Evolutionary conservation across 306 rosid species (phyloP).

Genomic region (Datisca glomerata): DNA sequence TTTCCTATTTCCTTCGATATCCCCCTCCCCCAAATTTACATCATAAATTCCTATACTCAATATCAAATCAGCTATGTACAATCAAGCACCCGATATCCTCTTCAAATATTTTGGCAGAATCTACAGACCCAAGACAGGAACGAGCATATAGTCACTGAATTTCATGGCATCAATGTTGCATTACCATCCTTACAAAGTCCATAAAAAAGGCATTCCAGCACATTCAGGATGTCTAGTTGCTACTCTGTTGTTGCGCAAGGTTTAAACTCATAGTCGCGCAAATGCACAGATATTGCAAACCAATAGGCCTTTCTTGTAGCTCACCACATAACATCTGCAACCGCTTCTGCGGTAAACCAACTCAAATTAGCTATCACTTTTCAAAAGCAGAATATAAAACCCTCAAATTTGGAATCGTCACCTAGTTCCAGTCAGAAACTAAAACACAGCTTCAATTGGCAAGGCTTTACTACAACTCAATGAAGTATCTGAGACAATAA

Average conservation of each 20-base stretch:
- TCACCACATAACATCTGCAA: background rate
- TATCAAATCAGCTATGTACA: slow-evolving; percentile 9
- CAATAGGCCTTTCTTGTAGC: no score
- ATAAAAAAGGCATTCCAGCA: background rate
- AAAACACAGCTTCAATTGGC: no score
- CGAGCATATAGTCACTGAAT: no score
- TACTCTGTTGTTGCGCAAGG: background rate
- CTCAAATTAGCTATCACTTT: no score
- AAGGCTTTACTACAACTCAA: no score
- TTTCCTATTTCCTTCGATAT: slow-evolving; percentile 11
- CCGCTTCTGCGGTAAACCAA: no score
- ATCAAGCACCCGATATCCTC: slow-evolving; percentile 5
- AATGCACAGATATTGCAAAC: background rate
- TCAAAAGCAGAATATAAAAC: no score
- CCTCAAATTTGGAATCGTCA: no score
- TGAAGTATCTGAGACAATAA: no score
- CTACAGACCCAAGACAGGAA: no score
- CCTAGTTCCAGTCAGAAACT: no score
- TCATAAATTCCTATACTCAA: slow-evolving; percentile 2
- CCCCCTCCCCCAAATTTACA: slow-evolving; percentile 7
- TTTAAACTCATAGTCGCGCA: background rate
- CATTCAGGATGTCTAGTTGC: background rate
- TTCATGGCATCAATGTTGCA: background rate
- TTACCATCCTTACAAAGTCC: background rate
- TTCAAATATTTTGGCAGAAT: background rate